A percentile compares a stretch with the other conserved stretches of the same genome.
Conservation (phyloP, 768 basidiomycete genomes). For the Thelephora ganbajun region DNA sequence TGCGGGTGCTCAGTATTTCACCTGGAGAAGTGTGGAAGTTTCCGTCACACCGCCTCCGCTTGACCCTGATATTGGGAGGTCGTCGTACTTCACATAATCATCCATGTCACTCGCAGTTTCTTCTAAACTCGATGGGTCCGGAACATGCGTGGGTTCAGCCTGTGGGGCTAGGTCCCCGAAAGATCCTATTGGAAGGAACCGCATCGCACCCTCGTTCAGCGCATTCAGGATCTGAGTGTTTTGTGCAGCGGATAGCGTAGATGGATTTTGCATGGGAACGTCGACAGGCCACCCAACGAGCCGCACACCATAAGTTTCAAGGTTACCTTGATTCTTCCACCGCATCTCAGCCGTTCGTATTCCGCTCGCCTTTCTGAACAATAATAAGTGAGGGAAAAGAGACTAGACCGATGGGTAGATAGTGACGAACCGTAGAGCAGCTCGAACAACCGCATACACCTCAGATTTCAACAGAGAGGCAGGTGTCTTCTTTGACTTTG, state of each 20-base stretch:
- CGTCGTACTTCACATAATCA: too few relatives aligned
- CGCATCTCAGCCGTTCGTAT: slow-evolving; percentile 61
- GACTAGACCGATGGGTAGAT: not conserved
- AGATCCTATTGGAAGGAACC: slow-evolving; percentile 18
- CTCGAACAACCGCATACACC: slow-evolving; percentile 40
- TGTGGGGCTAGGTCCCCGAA: too few relatives aligned
- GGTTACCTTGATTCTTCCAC: slow-evolving; percentile 52
- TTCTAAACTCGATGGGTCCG: too few relatives aligned
- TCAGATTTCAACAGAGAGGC: slow-evolving; percentile 32
- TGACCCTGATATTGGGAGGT: too few relatives aligned
- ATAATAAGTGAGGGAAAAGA: slow-evolving; percentile 5
- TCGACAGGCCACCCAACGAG: slow-evolving; percentile 50
- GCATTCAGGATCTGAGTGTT: slow-evolving; percentile 39
- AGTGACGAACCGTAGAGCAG: slow-evolving; percentile 32
- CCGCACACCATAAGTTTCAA: slow-evolving; percentile 42
- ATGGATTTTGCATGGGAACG: slow-evolving; percentile 50
- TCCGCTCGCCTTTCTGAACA: slow-evolving; percentile 35
- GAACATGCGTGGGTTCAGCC: too few relatives aligned
- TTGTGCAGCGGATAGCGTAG: slow-evolving; percentile 36
- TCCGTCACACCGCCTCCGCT: too few relatives aligned
- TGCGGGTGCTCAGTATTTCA: too few relatives aligned
- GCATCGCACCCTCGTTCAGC: slow-evolving; percentile 31
- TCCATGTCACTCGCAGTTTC: too few relatives aligned
- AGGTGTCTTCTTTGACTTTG: slow-evolving; percentile 9
- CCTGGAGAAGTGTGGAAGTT: too few relatives aligned